Conservation (phyloP, 805 yeast species). For the Priceomyces melissophilus region DNA sequence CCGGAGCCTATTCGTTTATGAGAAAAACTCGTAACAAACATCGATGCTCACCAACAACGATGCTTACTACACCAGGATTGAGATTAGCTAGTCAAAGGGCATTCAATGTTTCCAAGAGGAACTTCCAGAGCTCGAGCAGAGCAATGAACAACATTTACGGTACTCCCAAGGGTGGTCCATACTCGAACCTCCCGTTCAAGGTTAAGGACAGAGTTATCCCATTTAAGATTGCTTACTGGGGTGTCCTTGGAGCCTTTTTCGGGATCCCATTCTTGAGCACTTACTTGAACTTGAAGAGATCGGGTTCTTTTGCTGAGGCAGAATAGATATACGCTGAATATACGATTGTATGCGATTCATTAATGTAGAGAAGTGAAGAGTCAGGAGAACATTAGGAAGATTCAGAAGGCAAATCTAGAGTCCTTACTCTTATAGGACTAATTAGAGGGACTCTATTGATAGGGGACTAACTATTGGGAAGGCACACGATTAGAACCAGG, state of each 20-base stretch:
- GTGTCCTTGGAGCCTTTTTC: constrained; percentile 56
- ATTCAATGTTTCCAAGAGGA: constrained; percentile 19
- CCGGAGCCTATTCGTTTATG: not conserved
- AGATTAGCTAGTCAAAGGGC: constrained; percentile 9
- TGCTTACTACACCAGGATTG: constrained; percentile 22
- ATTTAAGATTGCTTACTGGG: constrained; percentile 76
- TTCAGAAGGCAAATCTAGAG: not conserved
- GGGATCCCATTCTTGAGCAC: constrained; percentile 71
- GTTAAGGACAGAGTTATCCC: constrained; percentile 84
- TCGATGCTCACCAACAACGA: constrained; percentile 2
- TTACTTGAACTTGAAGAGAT: constrained; percentile 82
- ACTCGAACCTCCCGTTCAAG: constrained; percentile 91
- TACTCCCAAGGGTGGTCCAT: constrained; percentile 58
- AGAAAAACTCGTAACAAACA: not conserved
- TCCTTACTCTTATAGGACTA: too few species aligned
- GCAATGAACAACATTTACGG: constrained; percentile 34
- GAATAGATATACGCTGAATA: not conserved
- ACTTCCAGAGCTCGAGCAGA: constrained; percentile 47
- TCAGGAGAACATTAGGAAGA: not conserved
- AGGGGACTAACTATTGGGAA: too few species aligned
- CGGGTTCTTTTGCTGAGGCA: constrained; percentile 49
- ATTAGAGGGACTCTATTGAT: too few species aligned
- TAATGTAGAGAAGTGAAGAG: not conserved
- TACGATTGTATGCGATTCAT: constrained; percentile 3
- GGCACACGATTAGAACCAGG: not conserved